phyloP scores from a whole-genome alignment of 768 basidiomycete genomes.

The Gymnopilus dilepis region DNA sequence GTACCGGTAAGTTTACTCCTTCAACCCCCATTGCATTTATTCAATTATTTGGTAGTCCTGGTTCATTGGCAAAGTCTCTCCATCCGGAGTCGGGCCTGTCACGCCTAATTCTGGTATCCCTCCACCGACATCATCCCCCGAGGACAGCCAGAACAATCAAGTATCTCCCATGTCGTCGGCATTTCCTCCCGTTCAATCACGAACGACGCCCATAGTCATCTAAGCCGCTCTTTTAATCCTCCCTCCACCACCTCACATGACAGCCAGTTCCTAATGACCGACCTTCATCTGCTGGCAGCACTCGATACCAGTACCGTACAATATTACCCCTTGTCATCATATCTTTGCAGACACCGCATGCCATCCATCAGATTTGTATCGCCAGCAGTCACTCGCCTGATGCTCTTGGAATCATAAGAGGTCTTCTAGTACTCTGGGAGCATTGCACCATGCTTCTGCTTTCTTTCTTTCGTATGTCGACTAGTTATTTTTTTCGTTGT shows the following conservation, averaged over 20 bases:
- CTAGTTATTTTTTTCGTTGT: slow-evolving; percentile 13
- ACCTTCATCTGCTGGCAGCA: slow-evolving; percentile 8
- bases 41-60: slow-evolving; percentile 62
- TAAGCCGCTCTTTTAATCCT: slow-evolving; percentile 11
- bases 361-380: slow-evolving; percentile 23
- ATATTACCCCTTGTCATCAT: slow-evolving; percentile 20
- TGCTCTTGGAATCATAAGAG: slow-evolving; percentile 15
- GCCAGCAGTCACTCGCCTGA: slow-evolving; percentile 23
- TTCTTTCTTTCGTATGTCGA: slow-evolving; percentile 13
- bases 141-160: slow-evolving; percentile 55
- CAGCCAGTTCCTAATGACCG: slow-evolving; percentile 10
- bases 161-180: slow-evolving; percentile 85
- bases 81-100: slow-evolving; percentile 52
- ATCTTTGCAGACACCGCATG: slow-evolving; percentile 22
- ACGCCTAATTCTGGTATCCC: slow-evolving; percentile 49
- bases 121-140: slow-evolving; percentile 34
- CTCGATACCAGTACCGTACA: slow-evolving; percentile 16
- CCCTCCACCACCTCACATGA: background rate
- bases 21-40: slow-evolving; percentile 1
- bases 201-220: slow-evolving; percentile 33
- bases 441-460: slow-evolving; percentile 1
- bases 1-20: slow-evolving; percentile 68
- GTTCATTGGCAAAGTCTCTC: slow-evolving; percentile 89
- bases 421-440: background rate
- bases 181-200: slow-evolving; percentile 61